Evolutionary conservation across 192 early-diverging fungal species (phyloP), one percentile per base, ranked within the genome.

Genomic region (Podila clonocystis): DNA sequence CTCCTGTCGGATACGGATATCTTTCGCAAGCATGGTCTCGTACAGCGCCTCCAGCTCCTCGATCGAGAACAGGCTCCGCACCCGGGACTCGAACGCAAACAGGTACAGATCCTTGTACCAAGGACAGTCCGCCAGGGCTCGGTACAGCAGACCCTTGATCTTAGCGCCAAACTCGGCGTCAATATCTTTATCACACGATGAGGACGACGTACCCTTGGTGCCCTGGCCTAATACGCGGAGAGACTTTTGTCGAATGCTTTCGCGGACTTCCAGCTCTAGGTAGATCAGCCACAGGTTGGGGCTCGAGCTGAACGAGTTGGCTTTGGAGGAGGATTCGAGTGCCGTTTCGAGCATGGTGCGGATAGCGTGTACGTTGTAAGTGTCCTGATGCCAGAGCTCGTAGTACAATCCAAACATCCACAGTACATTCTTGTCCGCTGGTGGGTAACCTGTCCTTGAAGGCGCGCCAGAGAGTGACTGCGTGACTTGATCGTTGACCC

Each of bases 91-190:
- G 33, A 80, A 80, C 30, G 77, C 77, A 8, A 80, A 50, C 57
- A 80, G 34, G 34, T 80, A 80, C 50, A 80, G 48, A 50, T 80
- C 77, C 41, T 80, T 80, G 62, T 62, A 69, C 77, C 77, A 80
- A 5, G 77, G 77, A 62, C 77, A 80, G 30, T 80, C 77, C 24
- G 63, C 72, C 13, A 80, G 28, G 6, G 77, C 65, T 12, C 77
- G 50, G 66, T 73, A 41, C 62, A 80, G 17, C 62, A 80, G 36
- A 29, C 67, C 66, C 58, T 80, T 80, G 13, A 73, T 70, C 55
- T 57, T 62, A 0, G 38, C 4, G 34, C 65, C 67, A 0, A 58
- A 36, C 29, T 79, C 75, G 9, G 66, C 15, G 9, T 22, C 67
- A 29, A 26, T 26, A 17, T 68, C 66, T 11, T 41, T 28, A 9